Evolutionary conservation across 2,329 filamentous ascomycete genomes (phyloP), one percentile per base, ranked within the genome.

Genomic region (Arthrinium puccinioides): DNA sequence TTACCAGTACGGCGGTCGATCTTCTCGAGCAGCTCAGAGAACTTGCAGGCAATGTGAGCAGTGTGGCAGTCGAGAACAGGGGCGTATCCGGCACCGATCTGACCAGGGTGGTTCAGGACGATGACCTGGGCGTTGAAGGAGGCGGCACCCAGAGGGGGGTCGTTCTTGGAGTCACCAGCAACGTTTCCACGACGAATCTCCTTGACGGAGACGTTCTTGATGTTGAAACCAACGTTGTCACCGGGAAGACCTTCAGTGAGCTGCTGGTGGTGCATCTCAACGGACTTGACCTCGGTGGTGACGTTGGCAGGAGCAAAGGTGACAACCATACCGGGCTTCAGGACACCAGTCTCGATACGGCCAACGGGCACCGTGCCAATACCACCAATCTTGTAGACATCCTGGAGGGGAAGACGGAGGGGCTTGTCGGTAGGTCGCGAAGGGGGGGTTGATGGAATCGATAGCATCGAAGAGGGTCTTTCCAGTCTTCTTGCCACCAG

Each of bases 171-270:
- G 87, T 98, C 92, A 87, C 88, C 87, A 62, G 86, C 86, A 60
- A 98, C 92, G 84, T 98, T 97, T 66, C 92, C 92, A 94, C 92
- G 92, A 74, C 92, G 92, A 66, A 98, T 95, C 71, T 98, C 92
- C 89, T 98, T 98, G 76, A 98, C 92, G 72, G 92, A 97, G 63
- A 98, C 92, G 92, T 98, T 98, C 89, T 98, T 98, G 76, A 98
- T 90, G 87, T 98, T 98, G 89, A 98, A 98, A 62, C 92, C 92
- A 70, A 98, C 92, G 80, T 98, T 98, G 87, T 98, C 92, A 83
- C 92, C 92, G 64, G 92, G 92, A 54, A 86, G 64, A 86, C 92
- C 92, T 81, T 95, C 84, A 53, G 67, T 47, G 58, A 98, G 89
- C 84, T 96, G 89, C 80, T 96, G 87, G 88, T 97, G 90, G 83